These are phyloP conservation scores for Carex kokanica DNA, from an alignment of 176 grass and related monocot species.

Conservation along the genomic window DNA sequence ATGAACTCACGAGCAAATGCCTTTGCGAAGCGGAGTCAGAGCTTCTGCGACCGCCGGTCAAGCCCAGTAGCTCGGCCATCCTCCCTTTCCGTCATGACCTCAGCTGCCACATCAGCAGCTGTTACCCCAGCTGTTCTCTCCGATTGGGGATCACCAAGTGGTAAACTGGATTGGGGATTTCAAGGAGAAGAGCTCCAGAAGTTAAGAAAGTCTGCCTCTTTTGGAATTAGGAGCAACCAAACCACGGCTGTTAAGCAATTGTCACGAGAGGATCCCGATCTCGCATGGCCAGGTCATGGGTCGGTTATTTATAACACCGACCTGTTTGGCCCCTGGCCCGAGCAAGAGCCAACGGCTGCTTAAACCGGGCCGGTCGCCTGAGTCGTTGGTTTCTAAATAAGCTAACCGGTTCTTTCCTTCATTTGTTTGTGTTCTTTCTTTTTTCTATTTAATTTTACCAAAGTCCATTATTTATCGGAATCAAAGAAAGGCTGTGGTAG, in stretches of 20 bases:
- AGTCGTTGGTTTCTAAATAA: conserved; percentile 35
- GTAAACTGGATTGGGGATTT: conserved; percentile 86
- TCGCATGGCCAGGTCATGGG: conserved; percentile 65
- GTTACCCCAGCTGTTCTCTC: conserved; percentile 48
- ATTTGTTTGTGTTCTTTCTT: conserved; percentile 65
- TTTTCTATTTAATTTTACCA: conserved; percentile 68
- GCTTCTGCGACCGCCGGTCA: conserved; percentile 77
- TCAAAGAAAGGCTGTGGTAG: conserved; percentile 51
- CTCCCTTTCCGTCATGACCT: conserved; percentile 57
- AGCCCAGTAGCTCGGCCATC: conserved; percentile 28
- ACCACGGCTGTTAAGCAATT: conserved; percentile 47
- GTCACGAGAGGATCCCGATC: conserved; percentile 59
- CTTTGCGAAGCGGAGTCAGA: conserved; percentile 90
- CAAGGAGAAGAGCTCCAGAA: conserved; percentile 97
- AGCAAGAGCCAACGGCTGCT: conserved; percentile 79
- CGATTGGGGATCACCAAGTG: conserved; percentile 77
- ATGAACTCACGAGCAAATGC: conserved; percentile 77
- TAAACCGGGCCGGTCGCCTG: conserved; percentile 27
- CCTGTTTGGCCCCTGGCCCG: conserved; percentile 66
- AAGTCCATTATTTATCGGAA: conserved; percentile 36
- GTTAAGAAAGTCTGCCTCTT: conserved; percentile 84
- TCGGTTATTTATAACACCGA: conserved; percentile 46
- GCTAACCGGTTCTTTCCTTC: conserved; percentile 95
- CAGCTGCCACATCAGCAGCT: conserved; percentile 27
- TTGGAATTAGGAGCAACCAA: conserved; percentile 49